Evolutionary conservation across 1,139 yeast species (phyloP), one percentile per base, ranked within the genome.

Genomic region (Lodderomyces metapsilosis): DNA sequence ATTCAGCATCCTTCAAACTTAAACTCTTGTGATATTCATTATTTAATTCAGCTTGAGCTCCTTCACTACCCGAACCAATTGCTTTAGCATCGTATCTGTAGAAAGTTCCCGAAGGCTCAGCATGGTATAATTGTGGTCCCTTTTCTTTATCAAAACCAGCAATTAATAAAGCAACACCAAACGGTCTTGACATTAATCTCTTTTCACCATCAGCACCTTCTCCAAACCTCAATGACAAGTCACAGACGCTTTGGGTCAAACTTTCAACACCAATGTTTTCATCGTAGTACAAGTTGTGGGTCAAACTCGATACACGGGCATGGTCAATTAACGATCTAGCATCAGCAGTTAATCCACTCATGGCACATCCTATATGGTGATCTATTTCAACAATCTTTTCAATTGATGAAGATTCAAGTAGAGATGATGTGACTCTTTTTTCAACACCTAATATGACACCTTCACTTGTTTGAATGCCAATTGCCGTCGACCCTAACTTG

Each of bases 81-180:
- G 98, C 98, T 67, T 92, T 94, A 35, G 98, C 99, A 58, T 92
- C 97, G 62, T 92, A 94, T 65, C 95, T 80, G 71, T 92, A 94
- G 57, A 89, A 94, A 1, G 99, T 92, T 47, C 99, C 99, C 13
- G 96, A 86, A 33, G 99, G 98, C 66, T 94, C 99, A n/a, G 98
- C 96, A 61, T 94, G 98, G 62, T 87, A 86, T 58, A 94, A 77
- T 66, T 92, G 98, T 41, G 97, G 96, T 0, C 98, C 98, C 57
- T 88, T 84, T 54, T 88, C 95, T 47, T 80, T 74, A 67, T 92
- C 98, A 53, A 83, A 76, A 39, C 99, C 99, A 7, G 98, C 98
- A 59, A 94, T 85, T 58, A 94, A 77, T 51, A 94, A 71, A 2
- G 99, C 99, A 40, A 94, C 99, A 60, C 99, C 99, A 64, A 94